Evolutionary conservation across 2,329 filamentous ascomycete genomes (phyloP), one percentile per base, ranked within the genome.

Genomic region (Juglanconis sp.): DNA sequence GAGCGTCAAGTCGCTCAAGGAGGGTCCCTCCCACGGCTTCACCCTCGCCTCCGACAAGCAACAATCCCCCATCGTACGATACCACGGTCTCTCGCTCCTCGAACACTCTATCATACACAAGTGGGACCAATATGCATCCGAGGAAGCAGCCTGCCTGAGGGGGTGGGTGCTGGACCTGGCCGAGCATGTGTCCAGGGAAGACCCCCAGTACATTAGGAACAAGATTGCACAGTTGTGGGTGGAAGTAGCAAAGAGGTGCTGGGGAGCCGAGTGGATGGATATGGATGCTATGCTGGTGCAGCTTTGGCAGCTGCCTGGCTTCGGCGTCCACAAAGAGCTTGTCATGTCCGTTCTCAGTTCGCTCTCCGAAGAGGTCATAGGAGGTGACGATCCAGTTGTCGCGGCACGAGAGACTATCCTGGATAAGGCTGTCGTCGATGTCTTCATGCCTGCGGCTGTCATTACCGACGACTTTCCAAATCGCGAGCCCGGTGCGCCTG

Each of bases 141-240:
- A 87, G 30, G 88, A 96, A 72, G 85, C 86, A 17, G 77, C 78
- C 34, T 83, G 85, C 56, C 76, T 99, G 58, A 86, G 91, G 53
- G 81, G 81, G 61, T 95, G 93, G 84, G 86, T 96, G 48, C 76
- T 96, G 59, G 82, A 88, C 71, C 86, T 99, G 11, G 90, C 92
- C 11, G 85, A 89, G 69, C 82, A 83, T 63, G 80, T 96, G 48
- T 81, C 85, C 5, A 82, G 83, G 50, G 36, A 87, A 24, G 94
- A 98, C 71, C 91, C 92, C 3, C 74, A 83, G 36, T 99, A 93
- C 72, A 79, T 97, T 65, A 85, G 94, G 67, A 98, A 96, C 80
- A 99, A 99, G 77, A 88, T 95, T 38, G 92, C 91, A 34, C 90
- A 96, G 75, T 78, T 99, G 63, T 99, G 95, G 95, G 91, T 93